Evolutionary conservation across 371 early-diverging fungal genomes (phyloP), one percentile per base, ranked within the genome.

Genomic region (Mucor velutinosus): DNA sequence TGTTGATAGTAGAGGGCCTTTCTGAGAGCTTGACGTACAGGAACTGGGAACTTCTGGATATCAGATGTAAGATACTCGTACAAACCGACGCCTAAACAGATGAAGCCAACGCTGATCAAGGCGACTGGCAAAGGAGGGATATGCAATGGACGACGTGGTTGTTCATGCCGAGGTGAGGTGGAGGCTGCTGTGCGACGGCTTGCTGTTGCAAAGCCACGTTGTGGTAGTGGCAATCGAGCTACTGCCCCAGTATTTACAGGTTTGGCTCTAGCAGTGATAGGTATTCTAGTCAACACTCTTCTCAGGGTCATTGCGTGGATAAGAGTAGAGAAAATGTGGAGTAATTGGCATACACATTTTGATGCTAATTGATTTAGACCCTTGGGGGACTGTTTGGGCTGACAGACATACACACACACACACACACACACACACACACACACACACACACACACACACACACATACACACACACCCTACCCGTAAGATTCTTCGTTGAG

Each of bases 1-100:
- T 86, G 85, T 59, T 86, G 80, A 47, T 86, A 89, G 63, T 87
- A 89, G 21, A 89, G 78, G 0, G 85, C 90, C 51, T 86, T 85
- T 39, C 85, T 81, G 35, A 89, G 77, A 19, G 87, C 79, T 58
- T 81, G 78, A 8, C 88, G 84, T 41, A 89, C 76, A 23, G 72
- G 69, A 51, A 74, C 72, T 1, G 90, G 90, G 56, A 86, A 89
- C 25, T 78, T 79, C 66, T 89, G 84, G 57, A 89, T 76, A 35
- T 83, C 83, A 0, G 88, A 88, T 10, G 80, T 79, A 33, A 84
- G 76, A 57, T 86, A 82, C 27, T 85, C 80, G 65, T 86, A 88
- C 1, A 89, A 66, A 0, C 87, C 87, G 3, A 82, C 58, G 11
- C 78, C 76, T 8, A 86, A 76, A 47, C 87, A 75, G 2, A 78